These are phyloP conservation scores for Naganishia liquefaciens DNA, from an alignment of 1,284 basidiomycete species.

Conservation along the genomic window DNA sequence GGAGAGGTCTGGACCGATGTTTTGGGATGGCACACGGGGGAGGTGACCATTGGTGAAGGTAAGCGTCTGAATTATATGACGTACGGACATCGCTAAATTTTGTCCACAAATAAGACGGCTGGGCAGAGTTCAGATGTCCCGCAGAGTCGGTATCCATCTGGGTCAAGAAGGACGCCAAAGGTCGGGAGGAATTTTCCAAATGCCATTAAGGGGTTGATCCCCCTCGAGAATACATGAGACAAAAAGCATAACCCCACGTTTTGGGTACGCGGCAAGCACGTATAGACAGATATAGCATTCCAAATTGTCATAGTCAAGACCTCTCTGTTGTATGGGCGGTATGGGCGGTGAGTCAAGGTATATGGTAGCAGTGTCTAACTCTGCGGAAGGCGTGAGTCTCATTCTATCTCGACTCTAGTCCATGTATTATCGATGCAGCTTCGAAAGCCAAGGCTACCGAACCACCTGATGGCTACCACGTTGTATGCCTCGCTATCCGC, in stretches of 20 bases:
- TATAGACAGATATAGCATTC: too few relatives aligned
- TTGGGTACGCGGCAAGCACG: too few relatives aligned
- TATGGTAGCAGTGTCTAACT: too few relatives aligned
- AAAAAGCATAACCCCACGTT: too few relatives aligned
- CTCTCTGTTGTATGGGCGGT: too few relatives aligned
- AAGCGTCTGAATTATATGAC: conserved; percentile 26
- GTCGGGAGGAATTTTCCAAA: conserved; percentile 53
- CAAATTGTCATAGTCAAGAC: too few relatives aligned
- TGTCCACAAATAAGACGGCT: conserved; percentile 54
- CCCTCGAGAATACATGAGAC: too few relatives aligned
- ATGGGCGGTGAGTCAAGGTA: too few relatives aligned
- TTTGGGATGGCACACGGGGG: conserved; percentile 60
- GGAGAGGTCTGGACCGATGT: conserved; percentile 62
- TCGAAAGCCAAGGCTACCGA: conserved; percentile 13
- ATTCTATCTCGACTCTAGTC: neutral
- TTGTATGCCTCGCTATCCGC: conserved; percentile 21
- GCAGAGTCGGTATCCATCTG: conserved; percentile 58
- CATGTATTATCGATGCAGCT: conserved; percentile 13
- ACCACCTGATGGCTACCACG: conserved; percentile 6
- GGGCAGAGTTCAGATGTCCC: conserved; percentile 59
- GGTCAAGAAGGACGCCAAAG: conserved; percentile 57
- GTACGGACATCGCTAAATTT: neutral
- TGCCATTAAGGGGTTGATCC: neutral
- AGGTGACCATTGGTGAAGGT: conserved; percentile 59
- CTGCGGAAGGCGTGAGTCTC: too few relatives aligned